Percentiles rank a stretch among this genome's conserved stretches.
Evolutionary conservation across 2,329 filamentous ascomycete species (phyloP).

Genomic region (Keithomyces neogunnii): DNA sequence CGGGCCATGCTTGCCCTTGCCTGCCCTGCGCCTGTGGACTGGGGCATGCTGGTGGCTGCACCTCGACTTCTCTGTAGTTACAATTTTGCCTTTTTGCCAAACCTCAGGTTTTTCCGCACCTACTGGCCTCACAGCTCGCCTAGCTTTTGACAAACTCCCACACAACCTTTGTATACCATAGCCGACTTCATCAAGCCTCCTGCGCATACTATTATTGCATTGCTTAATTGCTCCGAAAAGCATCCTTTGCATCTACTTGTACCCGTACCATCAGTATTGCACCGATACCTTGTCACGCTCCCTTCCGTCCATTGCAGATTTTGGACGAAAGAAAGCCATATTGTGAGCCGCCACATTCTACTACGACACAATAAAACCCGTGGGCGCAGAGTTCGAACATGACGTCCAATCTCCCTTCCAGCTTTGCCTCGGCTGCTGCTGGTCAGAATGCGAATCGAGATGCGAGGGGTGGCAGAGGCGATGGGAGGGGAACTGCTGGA

Average conservation of each 20-base stretch:
- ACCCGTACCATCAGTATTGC: constrained; percentile 2
- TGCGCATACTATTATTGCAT: constrained; percentile 5
- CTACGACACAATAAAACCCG: constrained; percentile 1
- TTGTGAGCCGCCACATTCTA: constrained; percentile 1
- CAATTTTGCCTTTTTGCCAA: constrained; percentile 23
- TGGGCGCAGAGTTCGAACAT: constrained; percentile 27
- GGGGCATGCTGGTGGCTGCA: constrained; percentile 2
- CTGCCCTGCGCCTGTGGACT: not conserved
- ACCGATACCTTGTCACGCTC: not conserved
- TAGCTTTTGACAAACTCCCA: constrained; percentile 11
- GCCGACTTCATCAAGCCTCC: constrained; percentile 1
- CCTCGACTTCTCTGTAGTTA: constrained; percentile 11
- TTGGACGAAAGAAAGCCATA: constrained; percentile 5
- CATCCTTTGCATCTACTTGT: constrained; percentile 3
- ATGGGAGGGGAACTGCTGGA: constrained; percentile 45
- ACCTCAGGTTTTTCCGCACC: constrained; percentile 25
- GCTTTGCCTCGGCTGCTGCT: constrained; percentile 76
- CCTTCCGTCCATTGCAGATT: constrained; percentile 1
- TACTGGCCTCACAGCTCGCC: constrained; percentile 7
- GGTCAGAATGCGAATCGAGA: constrained; percentile 60
- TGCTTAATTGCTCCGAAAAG: constrained; percentile 5
- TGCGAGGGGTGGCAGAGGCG: constrained; percentile 49
- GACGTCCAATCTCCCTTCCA: constrained; percentile 71
- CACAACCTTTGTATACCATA: constrained; percentile 8
- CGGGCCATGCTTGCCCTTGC: constrained; percentile 2